Base-by-base conservation (phyloP, 768 basidiomycete species). In the Pleurotus giganteus region DNA sequence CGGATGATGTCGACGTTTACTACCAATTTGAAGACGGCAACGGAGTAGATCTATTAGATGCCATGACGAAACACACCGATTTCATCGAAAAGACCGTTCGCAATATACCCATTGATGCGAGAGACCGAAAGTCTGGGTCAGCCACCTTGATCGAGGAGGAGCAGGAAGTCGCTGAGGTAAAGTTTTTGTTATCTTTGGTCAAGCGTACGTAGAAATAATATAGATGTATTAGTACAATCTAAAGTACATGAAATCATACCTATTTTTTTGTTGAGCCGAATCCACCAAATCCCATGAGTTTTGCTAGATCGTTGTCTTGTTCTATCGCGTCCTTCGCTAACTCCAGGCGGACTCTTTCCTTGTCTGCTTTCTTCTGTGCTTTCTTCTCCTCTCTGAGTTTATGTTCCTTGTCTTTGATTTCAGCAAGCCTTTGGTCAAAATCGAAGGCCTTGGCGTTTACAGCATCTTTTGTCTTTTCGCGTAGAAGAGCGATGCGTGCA, bases 1-100 rank as follows among this genome's bases (percentile, higher is more conserved):
- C 94, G 5, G 97, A 99, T 66, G 92, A 97, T 65, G 85, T 98
- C 26, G 80, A 91, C 51, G 82, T 97, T 36, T 95, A 86, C 72
- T 94, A 94, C 73, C 71, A 71, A 55, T 90, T 96, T 67, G 85
- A 88, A 63, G 80, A 81, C 12, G 89, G 84, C 23, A 62, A 76
- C 7, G 87, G 88, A 9, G 73, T 73, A 19, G 88, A 89, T 41
- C 65, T 94, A 53, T 69, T 82, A 32, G 73, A 72, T 24, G 89
- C 90, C 23, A 81, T 93, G 60, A 64, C 66, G 51, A 81, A 82
- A 55, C 83, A 94, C 61, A 75, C 76, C 11, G 89, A 87, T 45
- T 70, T 85, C 59, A 85, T 98, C 62, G 71, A 74, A 59, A 86
- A 82, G 71, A 89, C 89, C 29, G 82, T 94, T 24, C 81, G 93